These are phyloP conservation scores for Syzygium aqueum DNA, from an alignment of 345 rosid genomes.

Conservation along the genomic window DNA sequence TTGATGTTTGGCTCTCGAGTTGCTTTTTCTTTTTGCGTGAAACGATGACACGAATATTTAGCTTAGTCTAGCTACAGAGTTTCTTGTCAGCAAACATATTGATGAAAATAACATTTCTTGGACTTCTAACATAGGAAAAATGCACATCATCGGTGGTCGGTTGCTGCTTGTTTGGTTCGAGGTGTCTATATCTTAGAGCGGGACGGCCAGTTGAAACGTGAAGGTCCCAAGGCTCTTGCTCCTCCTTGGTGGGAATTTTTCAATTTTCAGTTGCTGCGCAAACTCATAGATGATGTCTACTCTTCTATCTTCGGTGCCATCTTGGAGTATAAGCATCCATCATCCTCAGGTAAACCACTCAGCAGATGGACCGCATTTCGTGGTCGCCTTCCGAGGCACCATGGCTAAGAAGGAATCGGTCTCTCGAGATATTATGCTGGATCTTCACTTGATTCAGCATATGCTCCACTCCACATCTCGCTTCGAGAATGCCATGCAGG, in stretches of 20 bases:
- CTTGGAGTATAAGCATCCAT: conserved; percentile 47
- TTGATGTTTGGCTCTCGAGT: neutral
- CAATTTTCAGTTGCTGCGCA: conserved; percentile 41
- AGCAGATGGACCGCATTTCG: conserved; percentile 34
- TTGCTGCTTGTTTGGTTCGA: conserved; percentile 72
- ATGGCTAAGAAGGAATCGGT: conserved; percentile 55
- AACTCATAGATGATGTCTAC: conserved; percentile 64
- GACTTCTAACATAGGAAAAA: conserved; percentile 40
- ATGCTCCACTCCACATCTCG: conserved; percentile 68
- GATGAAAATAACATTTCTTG: neutral
- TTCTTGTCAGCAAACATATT: neutral
- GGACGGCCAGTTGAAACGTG: conserved; percentile 77
- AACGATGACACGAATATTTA: neutral
- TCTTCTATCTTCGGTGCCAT: conserved; percentile 73
- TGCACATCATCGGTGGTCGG: conserved; percentile 48
- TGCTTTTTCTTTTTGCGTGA: neutral
- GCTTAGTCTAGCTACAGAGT: neutral
- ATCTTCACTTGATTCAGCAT: conserved; percentile 46
- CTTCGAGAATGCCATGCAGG: conserved; percentile 67
- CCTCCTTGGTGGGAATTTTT: conserved; percentile 87
- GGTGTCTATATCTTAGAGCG: conserved; percentile 68
- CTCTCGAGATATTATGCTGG: conserved; percentile 57
- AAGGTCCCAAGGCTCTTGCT: conserved; percentile 51
- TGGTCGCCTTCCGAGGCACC: conserved; percentile 77
- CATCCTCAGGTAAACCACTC: conserved; percentile 14